Evolutionary conservation across 1,284 basidiomycete species (phyloP).

Genomic region (Phellopilus nigrolimitatus): DNA sequence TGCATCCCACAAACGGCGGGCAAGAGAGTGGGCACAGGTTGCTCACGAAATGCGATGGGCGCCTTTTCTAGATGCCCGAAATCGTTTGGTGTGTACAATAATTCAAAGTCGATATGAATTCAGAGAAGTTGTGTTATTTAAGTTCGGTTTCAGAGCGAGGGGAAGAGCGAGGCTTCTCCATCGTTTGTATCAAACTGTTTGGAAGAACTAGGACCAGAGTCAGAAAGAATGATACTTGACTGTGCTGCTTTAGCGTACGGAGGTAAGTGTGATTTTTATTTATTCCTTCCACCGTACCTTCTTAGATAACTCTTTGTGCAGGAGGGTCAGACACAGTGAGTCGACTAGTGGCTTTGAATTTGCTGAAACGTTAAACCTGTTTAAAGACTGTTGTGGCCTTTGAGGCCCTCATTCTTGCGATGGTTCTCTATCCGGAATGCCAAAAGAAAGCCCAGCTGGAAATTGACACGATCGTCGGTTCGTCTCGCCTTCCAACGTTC

Average conservation of each 20-base stretch:
- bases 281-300: too few species aligned
- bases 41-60: constrained; percentile 49
- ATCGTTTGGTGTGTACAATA: constrained; percentile 52
- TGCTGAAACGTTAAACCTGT: neutral
- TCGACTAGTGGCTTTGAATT: constrained; percentile 11
- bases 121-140: too few species aligned
- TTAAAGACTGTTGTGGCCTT: constrained; percentile 46
- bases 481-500: constrained; percentile 56
- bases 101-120: too few species aligned
- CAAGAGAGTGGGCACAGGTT: constrained; percentile 44
- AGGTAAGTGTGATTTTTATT: neutral
- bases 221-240: neutral
- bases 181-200: constrained; percentile 52
- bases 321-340: constrained; percentile 40
- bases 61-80: too few species aligned
- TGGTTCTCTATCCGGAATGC: constrained; percentile 47
- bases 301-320: neutral
- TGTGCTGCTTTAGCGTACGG: constrained; percentile 11
- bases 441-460: constrained; percentile 54
- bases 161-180: constrained; percentile 55
- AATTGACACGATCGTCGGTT: constrained; percentile 55
- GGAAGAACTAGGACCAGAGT: neutral
- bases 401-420: constrained; percentile 49
- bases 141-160: too few species aligned
- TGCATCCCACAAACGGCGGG: constrained; percentile 50